Evolutionary conservation across 371 early-diverging fungal genomes (phyloP).

Genomic region (Zychaea mexicana): DNA sequence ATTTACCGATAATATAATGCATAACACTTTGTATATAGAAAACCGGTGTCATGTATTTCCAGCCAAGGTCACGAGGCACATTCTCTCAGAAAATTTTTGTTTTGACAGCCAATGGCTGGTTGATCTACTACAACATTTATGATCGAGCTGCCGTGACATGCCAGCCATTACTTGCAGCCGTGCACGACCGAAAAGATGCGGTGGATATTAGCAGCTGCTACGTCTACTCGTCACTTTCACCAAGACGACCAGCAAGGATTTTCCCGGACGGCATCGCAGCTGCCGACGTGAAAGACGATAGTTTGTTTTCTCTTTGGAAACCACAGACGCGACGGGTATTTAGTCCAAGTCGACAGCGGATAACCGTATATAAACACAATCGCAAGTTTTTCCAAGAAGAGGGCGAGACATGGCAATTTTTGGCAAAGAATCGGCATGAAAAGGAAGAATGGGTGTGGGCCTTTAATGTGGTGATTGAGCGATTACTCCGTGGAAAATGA

Average conservation of each 20-base stretch:
- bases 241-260: conserved; percentile 40
- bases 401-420: conserved; percentile 35
- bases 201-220: conserved; percentile 57
- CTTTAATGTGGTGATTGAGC: conserved; percentile 40
- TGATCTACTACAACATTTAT: conserved; percentile 51
- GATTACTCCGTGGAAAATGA: conserved; percentile 18
- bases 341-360: conserved; percentile 27
- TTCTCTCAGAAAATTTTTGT: conserved; percentile 56
- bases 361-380: conserved; percentile 28
- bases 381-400: conserved; percentile 20
- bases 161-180: conserved; percentile 24
- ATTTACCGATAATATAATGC: background rate
- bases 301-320: conserved; percentile 64
- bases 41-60: conserved; percentile 58
- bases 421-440: conserved; percentile 38
- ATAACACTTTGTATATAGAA: conserved; percentile 38
- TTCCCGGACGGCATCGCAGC: conserved; percentile 53
- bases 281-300: conserved; percentile 49
- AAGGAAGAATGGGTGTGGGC: conserved; percentile 56
- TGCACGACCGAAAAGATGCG: conserved; percentile 38
- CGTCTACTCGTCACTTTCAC: conserved; percentile 42
- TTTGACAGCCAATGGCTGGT: conserved; percentile 48
- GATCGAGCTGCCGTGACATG: conserved; percentile 36
- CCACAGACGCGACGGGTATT: conserved; percentile 41
- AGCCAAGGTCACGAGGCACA: conserved; percentile 44